phyloP scores from a whole-genome alignment of 257 asterid species.

The Fraxinus pennsylvanica region DNA sequence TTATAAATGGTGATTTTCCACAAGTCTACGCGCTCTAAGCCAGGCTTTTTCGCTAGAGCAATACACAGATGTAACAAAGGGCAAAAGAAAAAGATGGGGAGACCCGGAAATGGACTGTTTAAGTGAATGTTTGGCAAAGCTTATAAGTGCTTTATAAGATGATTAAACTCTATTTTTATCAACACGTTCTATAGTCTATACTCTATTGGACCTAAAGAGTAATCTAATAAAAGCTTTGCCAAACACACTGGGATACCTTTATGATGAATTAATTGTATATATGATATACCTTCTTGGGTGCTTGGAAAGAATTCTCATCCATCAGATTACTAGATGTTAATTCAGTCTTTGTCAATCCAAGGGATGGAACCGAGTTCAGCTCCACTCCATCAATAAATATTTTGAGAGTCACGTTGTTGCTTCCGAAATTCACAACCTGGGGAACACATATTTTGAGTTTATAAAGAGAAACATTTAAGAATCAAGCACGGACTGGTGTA shows the following conservation, averaged over 20 bases:
- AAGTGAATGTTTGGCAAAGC: too few species aligned
- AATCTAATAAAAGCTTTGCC: too few species aligned
- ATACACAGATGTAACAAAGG: neutral
- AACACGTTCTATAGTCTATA: too few species aligned
- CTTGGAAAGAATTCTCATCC: constrained; percentile 78
- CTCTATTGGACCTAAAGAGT: too few species aligned
- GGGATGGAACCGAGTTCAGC: constrained; percentile 35
- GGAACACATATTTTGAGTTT: constrained; percentile 12
- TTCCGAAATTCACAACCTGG: constrained; percentile 78
- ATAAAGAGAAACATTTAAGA: neutral
- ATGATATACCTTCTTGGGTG: constrained; percentile 62
- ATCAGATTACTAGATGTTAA: constrained; percentile 53
- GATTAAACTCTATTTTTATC: too few species aligned
- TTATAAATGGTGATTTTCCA: too few species aligned
- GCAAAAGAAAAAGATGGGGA: too few species aligned
- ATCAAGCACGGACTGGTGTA: neutral
- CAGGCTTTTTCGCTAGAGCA: neutral
- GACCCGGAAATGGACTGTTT: neutral
- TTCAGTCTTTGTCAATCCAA: constrained; percentile 52
- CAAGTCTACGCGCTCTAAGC: neutral
- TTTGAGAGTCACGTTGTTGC: constrained; percentile 44
- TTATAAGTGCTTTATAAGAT: too few species aligned
- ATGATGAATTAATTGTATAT: neutral
- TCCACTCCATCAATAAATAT: constrained; percentile 50
- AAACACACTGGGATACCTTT: neutral